Conservation (phyloP, 176 grass and related monocot species). For the Elaeis guineensis region DNA sequence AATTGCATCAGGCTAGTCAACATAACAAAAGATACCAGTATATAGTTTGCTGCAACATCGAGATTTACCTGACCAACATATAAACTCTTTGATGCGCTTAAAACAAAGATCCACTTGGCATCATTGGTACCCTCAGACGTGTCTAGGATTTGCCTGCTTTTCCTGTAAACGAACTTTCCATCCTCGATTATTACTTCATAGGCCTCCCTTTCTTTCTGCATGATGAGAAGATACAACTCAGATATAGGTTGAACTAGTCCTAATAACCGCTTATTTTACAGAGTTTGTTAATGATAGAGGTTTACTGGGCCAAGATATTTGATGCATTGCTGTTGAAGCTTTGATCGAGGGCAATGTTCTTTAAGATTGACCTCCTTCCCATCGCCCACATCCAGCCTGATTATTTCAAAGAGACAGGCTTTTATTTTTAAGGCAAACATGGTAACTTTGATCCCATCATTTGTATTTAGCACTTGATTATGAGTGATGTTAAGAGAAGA, state of each 20-base stretch:
- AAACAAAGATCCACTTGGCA: constrained; percentile 91
- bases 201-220: constrained; percentile 31
- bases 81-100: constrained; percentile 69
- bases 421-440: too few relatives aligned
- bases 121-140: constrained; percentile 43
- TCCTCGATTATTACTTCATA: constrained; percentile 66
- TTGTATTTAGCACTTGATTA: too few relatives aligned
- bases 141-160: constrained; percentile 53
- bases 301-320: constrained; percentile 52
- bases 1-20: constrained; percentile 2
- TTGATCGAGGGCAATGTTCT: constrained; percentile 38
- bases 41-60: neutral
- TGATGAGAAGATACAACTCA: too few relatives aligned
- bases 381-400: constrained; percentile 73
- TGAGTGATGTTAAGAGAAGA: neutral
- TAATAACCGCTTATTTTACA: too few relatives aligned
- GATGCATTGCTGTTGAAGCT: constrained; percentile 69
- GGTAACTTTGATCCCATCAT: too few relatives aligned
- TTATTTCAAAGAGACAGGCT: neutral
- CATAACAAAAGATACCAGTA: neutral
- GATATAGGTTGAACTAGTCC: too few relatives aligned
- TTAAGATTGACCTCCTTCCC: constrained; percentile 64
- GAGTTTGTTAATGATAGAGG: too few relatives aligned
- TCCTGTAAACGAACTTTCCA: constrained; percentile 55
- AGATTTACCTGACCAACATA: constrained; percentile 65